phyloP scores from a whole-genome alignment of 495 filamentous ascomycete genomes.

The Aspergillus incahuasiensis region DNA sequence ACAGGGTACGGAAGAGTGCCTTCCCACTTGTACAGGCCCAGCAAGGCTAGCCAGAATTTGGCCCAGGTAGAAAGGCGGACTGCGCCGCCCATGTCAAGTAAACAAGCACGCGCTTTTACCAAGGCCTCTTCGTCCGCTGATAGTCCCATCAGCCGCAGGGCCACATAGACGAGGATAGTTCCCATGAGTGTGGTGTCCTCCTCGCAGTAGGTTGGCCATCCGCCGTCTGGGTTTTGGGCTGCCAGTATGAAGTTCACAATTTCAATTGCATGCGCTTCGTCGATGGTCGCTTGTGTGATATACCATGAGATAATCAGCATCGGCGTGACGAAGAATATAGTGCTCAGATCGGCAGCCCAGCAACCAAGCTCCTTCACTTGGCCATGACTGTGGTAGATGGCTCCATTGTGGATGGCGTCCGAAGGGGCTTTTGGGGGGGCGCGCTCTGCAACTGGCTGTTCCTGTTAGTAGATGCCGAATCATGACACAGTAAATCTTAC shows the following conservation, averaged over 20 bases:
- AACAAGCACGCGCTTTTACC: conserved; percentile 64
- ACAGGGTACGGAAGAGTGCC: conserved; percentile 66
- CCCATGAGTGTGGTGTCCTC: conserved; percentile 75
- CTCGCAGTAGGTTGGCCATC: conserved; percentile 78
- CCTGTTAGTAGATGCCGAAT: neutral
- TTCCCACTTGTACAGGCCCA: conserved; percentile 73
- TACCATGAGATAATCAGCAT: conserved; percentile 13
- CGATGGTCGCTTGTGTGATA: conserved; percentile 11
- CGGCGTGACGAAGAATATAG: neutral
- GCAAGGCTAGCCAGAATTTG: conserved; percentile 75
- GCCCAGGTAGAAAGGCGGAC: conserved; percentile 74
- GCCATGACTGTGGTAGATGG: neutral
- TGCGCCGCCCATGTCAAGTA: conserved; percentile 60
- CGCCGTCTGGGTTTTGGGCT: conserved; percentile 63
- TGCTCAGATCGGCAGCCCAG: neutral
- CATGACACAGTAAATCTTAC: no score
- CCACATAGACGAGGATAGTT: conserved; percentile 70
- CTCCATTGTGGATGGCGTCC: neutral
- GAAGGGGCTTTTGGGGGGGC: neutral
- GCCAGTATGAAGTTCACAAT: conserved; percentile 8
- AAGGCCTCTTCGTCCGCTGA: conserved; percentile 65
- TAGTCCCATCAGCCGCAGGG: conserved; percentile 69
- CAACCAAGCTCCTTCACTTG: neutral
- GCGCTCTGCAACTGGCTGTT: neutral
- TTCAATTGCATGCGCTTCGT: conserved; percentile 4